Evolutionary conservation across 192 early-diverging fungal genomes (phyloP), one percentile per base, ranked within the genome.

Genomic region (Thamnidium elegans): DNA sequence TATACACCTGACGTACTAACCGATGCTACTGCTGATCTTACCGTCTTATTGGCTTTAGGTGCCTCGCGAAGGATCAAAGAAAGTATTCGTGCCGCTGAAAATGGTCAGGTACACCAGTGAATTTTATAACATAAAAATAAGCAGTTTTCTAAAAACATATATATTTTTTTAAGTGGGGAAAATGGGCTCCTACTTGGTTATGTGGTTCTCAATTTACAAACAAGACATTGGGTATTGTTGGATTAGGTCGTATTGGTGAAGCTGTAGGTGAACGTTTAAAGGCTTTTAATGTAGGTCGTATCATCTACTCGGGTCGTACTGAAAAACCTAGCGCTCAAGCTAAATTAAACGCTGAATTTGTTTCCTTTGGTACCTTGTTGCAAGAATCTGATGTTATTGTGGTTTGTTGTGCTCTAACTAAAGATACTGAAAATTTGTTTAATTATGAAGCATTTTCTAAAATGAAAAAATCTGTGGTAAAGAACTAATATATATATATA

Each of bases 1-100:
- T 84, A 90, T 67, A 96, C 94, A 1, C 92, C 94, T 5, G 89
- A 89, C 56, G 94, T 94, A 1, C 77, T 94, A 43, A 96, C 94
- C 0, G 92, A 94, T 61, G 92, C 93, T 0, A 90, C 89, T 11
- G 94, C 94, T 5, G 93, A 94, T 43, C 79, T 91, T 5, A 87
- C 91, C 0, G 79, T 89, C 4, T 77, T 91, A n/a, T 74, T 96
- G 58, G 80, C 89, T 14, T 73, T 96, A 31, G 82, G 88, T 34
- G 89, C 89, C 0, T 75, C 84, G 9, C 82, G 94, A 32, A 78
- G 85, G 31, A 80, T 90, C 51, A 85, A 85, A 42, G 81, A 86
- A 67, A 84, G 65, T 39, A 69, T 79, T 20, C 48, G 56, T 23
- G 76, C 80, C 30, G 79, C 74, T 3, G 62, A 72, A 54, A 60